Conservation (phyloP, 1,284 basidiomycete species). For the Mycena sp. region DNA sequence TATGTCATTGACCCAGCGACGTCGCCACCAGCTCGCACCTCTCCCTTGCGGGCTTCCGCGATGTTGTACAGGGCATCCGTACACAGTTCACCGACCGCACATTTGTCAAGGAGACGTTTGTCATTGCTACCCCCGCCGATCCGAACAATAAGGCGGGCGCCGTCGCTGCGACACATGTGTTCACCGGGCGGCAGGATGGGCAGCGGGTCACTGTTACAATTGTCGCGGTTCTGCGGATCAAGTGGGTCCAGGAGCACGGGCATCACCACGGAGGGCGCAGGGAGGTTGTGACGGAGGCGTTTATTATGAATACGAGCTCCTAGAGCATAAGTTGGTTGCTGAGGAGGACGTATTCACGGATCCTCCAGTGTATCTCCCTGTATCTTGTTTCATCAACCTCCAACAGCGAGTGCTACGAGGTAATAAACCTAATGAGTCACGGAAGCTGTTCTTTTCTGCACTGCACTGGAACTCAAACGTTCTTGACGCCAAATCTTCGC, state of each 20-base stretch:
- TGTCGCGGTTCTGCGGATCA: background rate
- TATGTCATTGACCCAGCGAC: background rate
- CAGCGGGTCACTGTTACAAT: background rate
- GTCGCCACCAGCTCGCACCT: background rate
- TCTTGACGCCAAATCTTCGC: too few species aligned
- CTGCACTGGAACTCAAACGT: too few species aligned
- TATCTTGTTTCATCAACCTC: too few species aligned
- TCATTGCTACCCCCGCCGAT: conserved; percentile 14
- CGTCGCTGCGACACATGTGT: conserved; percentile 2
- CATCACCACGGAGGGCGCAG: too few species aligned
- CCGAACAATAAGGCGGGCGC: background rate
- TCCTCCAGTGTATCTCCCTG: too few species aligned
- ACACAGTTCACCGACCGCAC: background rate
- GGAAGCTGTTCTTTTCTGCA: too few species aligned
- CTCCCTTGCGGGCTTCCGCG: background rate
- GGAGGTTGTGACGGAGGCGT: conserved; percentile 10
- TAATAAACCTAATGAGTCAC: too few species aligned
- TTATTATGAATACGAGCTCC: conserved; percentile 1
- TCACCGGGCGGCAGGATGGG: conserved; percentile 1
- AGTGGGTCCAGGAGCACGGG: background rate
- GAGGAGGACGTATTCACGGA: too few species aligned
- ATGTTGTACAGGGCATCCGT: background rate
- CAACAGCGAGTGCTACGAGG: too few species aligned
- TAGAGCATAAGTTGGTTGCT: too few species aligned
- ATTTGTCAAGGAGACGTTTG: background rate